Conservation (phyloP, 2,329 filamentous ascomycete genomes). For the Clarireedia monteithiana region DNA sequence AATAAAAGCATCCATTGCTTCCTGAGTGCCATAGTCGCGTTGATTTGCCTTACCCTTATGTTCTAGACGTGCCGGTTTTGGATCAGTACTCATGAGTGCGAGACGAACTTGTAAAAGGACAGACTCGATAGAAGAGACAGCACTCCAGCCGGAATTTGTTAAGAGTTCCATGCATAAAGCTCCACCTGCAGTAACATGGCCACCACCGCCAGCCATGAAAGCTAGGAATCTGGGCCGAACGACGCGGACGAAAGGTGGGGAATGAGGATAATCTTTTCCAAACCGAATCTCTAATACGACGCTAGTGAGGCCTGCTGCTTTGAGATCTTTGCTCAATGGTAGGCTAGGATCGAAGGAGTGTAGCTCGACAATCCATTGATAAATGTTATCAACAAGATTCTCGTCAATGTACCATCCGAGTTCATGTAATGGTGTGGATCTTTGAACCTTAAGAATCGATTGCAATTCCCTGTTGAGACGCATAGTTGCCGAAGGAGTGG, state of each 20-base stretch:
- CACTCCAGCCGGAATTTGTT: slow-evolving; percentile 76
- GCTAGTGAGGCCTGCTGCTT: slow-evolving; percentile 49
- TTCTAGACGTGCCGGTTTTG: slow-evolving; percentile 62
- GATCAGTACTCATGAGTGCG: slow-evolving; percentile 63
- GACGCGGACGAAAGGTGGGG: slow-evolving; percentile 78
- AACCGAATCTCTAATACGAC: slow-evolving; percentile 80
- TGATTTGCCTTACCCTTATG: not conserved
- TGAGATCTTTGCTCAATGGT: slow-evolving; percentile 70
- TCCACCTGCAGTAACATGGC: slow-evolving; percentile 77
- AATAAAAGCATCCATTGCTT: slow-evolving; percentile 67
- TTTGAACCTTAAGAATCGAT: slow-evolving; percentile 56
- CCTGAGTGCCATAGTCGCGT: slow-evolving; percentile 55
- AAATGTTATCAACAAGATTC: slow-evolving; percentile 48
- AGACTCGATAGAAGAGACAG: slow-evolving; percentile 65
- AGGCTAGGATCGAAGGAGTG: slow-evolving; percentile 68
- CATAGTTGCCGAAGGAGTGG: slow-evolving; percentile 51
- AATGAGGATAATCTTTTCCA: slow-evolving; percentile 64
- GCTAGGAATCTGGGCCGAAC: slow-evolving; percentile 71
- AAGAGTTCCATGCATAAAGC: slow-evolving; percentile 79
- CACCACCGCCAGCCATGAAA: slow-evolving; percentile 67
- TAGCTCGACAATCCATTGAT: slow-evolving; percentile 87
- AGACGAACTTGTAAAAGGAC: slow-evolving; percentile 75
- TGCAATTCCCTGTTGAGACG: slow-evolving; percentile 58
- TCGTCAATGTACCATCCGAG: slow-evolving; percentile 80
- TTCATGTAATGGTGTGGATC: slow-evolving; percentile 49